Conservation (phyloP, 73 alveolate species). For the Tetrahymena elliotti region DNA sequence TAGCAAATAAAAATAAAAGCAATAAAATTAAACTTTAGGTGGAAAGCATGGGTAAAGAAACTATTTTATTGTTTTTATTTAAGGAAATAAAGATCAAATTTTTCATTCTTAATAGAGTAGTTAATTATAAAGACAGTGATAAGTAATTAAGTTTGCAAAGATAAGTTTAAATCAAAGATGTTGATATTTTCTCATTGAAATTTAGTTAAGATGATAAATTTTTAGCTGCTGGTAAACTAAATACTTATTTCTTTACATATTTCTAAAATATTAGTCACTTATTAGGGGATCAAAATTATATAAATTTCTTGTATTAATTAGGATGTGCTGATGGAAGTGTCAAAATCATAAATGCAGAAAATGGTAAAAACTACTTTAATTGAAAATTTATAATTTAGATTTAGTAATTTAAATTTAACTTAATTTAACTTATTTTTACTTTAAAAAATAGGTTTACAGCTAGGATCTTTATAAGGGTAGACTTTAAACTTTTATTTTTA, state of each 20-base stretch:
- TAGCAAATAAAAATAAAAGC: not conserved
- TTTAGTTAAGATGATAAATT: slow-evolving; percentile 70
- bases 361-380: not conserved
- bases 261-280: no score
- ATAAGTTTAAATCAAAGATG: slow-evolving; percentile 26
- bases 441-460: not conserved
- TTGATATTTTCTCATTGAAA: slow-evolving; percentile 66
- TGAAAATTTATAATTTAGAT: not conserved
- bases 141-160: not conserved
- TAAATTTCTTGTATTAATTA: not conserved
- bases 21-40: not conserved
- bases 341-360: slow-evolving; percentile 50
- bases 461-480: not conserved
- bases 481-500: not conserved
- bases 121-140: not conserved
- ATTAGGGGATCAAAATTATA: no score
- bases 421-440: not conserved
- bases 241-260: no score
- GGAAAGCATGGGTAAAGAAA: not conserved
- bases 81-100: not conserved
- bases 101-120: not conserved
- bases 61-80: not conserved
- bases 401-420: not conserved
- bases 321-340: slow-evolving; percentile 61
- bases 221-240: slow-evolving; percentile 49